Base-by-base conservation (phyloP, 2,329 filamentous ascomycete species). In the Neurospora sp. region DNA sequence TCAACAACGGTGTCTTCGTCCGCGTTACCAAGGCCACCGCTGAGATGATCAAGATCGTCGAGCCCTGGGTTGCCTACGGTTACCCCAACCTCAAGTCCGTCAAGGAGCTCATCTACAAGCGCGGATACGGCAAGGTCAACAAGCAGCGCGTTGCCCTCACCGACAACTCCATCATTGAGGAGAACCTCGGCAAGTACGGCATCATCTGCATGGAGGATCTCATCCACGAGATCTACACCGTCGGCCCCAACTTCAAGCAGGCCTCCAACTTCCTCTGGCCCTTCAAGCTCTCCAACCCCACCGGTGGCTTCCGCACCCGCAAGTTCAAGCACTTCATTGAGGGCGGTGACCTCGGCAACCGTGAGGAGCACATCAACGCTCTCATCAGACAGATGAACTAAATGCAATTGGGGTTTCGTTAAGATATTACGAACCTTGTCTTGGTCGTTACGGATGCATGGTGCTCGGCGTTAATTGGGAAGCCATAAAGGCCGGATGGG, bases 1-100 rank as follows among this genome's bases (percentile, higher is more conserved):
- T 99, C 92, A 99, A 99, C 93, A 98, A 97, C 84, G 96, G 95
- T 84, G 93, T 97, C 84, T 99, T 99, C 87, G 88, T 99, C 85
- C 91, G 90, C 81, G 87, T 97, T 81, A 98, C 94, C 86, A 99
- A 98, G 91, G 96, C 96, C 76, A 98, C 95, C 80, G 86, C 89
- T 80, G 93, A 97, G 90, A 97, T 97, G 93, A 88, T 97, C 81
- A 97, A 96, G 88, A 90, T 98, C 77, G 93, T 99, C 82, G 96
- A 99, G 90, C 96, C 96, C 78, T 99, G 96, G 90, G 91, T 99
- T 78, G 95, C 96, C 80, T 99, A 98, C 84, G 96, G 96, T 83
- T 98, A 98, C 88, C 96, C 96, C 84, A 98, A 97, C 90, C 91
- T 98, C 76, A 99, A 99, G 92, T 93, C 90, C 81, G 90, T 99